phyloP scores from a whole-genome alignment of 306 rosid species.

The Hippophae gyantsensis region DNA sequence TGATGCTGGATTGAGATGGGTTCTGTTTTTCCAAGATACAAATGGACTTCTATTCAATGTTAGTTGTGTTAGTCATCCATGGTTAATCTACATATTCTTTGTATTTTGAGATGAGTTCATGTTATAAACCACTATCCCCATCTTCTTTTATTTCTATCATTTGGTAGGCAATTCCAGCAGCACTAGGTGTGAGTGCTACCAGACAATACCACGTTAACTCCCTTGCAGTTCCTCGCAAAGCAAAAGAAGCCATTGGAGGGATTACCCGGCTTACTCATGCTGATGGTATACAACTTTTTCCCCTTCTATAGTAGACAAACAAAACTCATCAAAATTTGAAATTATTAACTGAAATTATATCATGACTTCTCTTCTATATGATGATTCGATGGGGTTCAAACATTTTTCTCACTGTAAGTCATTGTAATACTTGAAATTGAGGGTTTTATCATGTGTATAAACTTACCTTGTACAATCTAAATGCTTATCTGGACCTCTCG shows the following conservation, averaged over 20 bases:
- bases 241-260: conserved; percentile 99
- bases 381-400: too few species aligned
- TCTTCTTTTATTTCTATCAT: conserved; percentile 13
- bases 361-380: too few species aligned
- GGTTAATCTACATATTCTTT: conserved; percentile 11
- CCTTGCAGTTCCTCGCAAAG: conserved; percentile 92
- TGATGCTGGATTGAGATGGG: conserved; percentile 90
- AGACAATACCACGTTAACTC: conserved; percentile 90
- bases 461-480: neutral
- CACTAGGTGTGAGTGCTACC: conserved; percentile 81
- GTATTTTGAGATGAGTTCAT: conserved; percentile 2
- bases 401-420: too few species aligned
- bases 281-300: conserved; percentile 47
- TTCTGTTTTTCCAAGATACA: conserved; percentile 97
- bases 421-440: too few species aligned
- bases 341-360: neutral
- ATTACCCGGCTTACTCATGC: conserved; percentile 74
- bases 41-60: conserved; percentile 96
- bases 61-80: conserved; percentile 6
- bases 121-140: conserved; percentile 7
- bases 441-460: neutral
- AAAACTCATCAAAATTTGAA: neutral
- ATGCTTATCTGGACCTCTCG: neutral
- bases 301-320: neutral
- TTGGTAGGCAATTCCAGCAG: conserved; percentile 73